Conservation (phyloP, 371 early-diverging fungal species). For the Mortierella sp. region DNA sequence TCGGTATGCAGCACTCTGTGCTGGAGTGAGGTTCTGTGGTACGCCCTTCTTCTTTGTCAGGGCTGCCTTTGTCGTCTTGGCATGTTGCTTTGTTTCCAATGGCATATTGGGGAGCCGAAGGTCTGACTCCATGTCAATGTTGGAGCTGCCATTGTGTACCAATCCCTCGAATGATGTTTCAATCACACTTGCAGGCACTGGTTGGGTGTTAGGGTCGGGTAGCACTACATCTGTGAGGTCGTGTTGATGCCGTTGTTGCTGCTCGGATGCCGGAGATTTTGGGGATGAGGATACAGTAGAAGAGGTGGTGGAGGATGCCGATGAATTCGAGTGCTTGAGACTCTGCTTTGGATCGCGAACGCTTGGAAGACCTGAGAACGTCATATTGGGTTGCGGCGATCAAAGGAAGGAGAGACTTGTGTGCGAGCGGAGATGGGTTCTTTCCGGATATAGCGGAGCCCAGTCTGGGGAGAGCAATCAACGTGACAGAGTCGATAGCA, state of each 20-base stretch:
- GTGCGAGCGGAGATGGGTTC: no score
- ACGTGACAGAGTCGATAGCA: no score
- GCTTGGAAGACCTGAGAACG: conserved; percentile 49
- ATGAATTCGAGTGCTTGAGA: conserved; percentile 17
- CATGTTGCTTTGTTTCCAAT: not conserved
- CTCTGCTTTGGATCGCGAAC: conserved; percentile 49
- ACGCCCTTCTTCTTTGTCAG: conserved; percentile 24
- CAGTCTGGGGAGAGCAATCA: no score
- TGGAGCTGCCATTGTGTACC: conserved; percentile 4
- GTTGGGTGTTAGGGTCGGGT: not conserved
- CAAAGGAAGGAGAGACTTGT: no score
- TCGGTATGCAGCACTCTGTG: conserved; percentile 43
- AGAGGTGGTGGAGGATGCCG: conserved; percentile 19
- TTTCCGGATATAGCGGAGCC: no score
- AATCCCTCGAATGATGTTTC: conserved; percentile 30
- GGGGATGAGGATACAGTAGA: conserved; percentile 12
- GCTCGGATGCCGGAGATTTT: not conserved
- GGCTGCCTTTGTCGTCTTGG: conserved; percentile 1
- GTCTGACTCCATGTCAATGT: not conserved
- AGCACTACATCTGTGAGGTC: not conserved
- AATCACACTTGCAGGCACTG: conserved; percentile 12
- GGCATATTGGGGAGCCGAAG: not conserved
- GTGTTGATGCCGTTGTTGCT: conserved; percentile 13
- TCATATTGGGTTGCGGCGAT: no score
- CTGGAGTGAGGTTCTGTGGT: conserved; percentile 30